Conservation (phyloP, 495 filamentous ascomycete species). For the Penicillium maclennaniae region DNA sequence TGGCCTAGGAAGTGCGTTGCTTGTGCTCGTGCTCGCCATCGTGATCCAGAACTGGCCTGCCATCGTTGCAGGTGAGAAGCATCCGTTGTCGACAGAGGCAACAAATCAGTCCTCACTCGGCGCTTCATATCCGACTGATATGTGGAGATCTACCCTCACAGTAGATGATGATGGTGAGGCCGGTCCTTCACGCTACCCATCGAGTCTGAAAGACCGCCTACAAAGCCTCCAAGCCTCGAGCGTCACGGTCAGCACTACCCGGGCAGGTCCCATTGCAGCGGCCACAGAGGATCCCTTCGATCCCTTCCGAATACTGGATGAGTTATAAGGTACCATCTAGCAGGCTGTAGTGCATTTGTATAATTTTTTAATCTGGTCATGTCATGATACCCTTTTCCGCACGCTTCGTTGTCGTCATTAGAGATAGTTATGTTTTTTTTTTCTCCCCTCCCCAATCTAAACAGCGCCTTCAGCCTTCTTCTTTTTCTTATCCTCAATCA, state of each 20-base stretch:
- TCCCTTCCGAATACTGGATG: conserved; percentile 32
- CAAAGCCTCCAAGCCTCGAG: conserved; percentile 10
- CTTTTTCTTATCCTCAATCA: conserved; percentile 93
- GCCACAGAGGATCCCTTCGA: conserved; percentile 30
- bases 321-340: conserved; percentile 21
- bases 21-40: conserved; percentile 43
- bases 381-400: conserved; percentile 30
- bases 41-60: conserved; percentile 32
- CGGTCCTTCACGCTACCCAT: conserved; percentile 16
- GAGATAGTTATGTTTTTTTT: not conserved
- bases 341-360: conserved; percentile 8
- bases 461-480: conserved; percentile 26
- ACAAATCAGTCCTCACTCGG: conserved; percentile 5
- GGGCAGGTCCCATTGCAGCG: not conserved
- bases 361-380: conserved; percentile 14
- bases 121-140: conserved; percentile 1
- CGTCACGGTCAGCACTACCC: conserved; percentile 4
- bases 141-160: conserved; percentile 6
- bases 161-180: not conserved
- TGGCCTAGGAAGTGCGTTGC: conserved; percentile 34
- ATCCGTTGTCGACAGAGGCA: not conserved
- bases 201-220: conserved; percentile 19
- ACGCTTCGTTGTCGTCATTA: conserved; percentile 20
- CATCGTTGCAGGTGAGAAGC: not conserved
- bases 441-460: not conserved